Evolutionary conservation across 257 asterid genomes (phyloP), one percentile per base, ranked within the genome.

Genomic region (Solanum gandarillasii): DNA sequence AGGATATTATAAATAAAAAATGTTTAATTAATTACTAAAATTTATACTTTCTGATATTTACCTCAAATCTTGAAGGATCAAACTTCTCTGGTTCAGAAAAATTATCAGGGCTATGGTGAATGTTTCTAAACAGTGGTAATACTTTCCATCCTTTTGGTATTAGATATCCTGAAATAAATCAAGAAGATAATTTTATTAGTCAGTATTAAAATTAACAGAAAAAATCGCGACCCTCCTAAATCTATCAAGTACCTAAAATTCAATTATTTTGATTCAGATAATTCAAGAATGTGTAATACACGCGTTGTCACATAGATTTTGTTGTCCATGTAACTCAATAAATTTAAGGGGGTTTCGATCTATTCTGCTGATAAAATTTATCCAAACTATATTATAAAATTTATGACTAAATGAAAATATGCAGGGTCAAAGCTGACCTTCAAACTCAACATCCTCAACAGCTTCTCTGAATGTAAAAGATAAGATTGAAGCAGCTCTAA

Each of bases 121-220:
- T 97, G 88, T 96, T 92, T 83, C 99, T 94, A 71, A 97, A 97
- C 3, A 97, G 95, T 75, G 99, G 99, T 73, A 97, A 89, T 4
- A 97, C 99, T 89, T 97, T 97, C 99, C 99, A 97, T 88, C 99
- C 99, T 91, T 95, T 96, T 62, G 98, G 99, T 84, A 97, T 96
- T 12, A 93, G 86, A 83, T 94, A 96, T 34, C 98, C 98, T 95
- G 91, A 88, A 71, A 41, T 72, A 75, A 29, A 13, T 29, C 12
- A 14, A 72, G n/a, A 3, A 82, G 58, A 38, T 84, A 48, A 4
- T 1, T 58, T 72, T 13, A 21, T 75, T 9, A 70, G 46, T 71
- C 1, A n/a, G 8, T 68, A 27, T 27, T 39, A 25, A 67, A 73
- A 34, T 18, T 73, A 72, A 6, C 16, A 55, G 10, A 55, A 55